phyloP scores from a whole-genome alignment of 179 eudicot genomes.

The Silene coronaria region DNA sequence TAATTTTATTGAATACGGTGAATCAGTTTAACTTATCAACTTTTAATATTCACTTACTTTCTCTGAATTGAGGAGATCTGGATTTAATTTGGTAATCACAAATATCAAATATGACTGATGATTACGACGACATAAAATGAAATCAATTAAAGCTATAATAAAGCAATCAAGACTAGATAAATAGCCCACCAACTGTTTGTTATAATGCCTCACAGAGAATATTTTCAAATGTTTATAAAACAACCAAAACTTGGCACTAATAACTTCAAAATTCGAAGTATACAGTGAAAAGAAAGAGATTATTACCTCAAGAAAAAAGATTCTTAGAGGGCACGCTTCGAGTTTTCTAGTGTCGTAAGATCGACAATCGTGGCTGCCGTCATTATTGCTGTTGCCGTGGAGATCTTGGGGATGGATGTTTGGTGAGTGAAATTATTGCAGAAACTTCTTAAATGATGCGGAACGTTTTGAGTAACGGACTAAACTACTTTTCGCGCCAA shows the following conservation, averaged over 20 bases:
- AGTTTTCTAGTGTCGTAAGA: constrained; percentile 17
- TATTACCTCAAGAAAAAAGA: not conserved
- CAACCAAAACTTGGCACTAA: not conserved
- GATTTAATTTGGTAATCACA: not conserved
- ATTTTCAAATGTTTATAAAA: not conserved
- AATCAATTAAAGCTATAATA: not conserved
- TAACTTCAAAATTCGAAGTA: no score
- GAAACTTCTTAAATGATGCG: constrained; percentile 18
- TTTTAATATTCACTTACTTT: no score
- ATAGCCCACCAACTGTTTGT: constrained; percentile 29
- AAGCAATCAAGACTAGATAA: not conserved
- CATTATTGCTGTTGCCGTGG: constrained; percentile 6
- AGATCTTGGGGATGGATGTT: constrained; percentile 6
- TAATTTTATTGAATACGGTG: no score
- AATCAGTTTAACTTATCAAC: no score
- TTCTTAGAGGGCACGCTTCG: constrained; percentile 46
- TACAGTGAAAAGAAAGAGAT: not conserved
- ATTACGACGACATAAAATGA: not conserved
- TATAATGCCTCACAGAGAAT: constrained; percentile 39
- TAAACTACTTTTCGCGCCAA: constrained; percentile 36
- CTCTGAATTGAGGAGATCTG: no score
- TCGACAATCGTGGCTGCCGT: not conserved
- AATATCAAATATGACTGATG: not conserved
- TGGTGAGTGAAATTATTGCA: constrained; percentile 16
- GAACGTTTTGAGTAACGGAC: constrained; percentile 23